Base-by-base conservation (phyloP, 768 basidiomycete genomes). In the Termitomyces eurrhizus region DNA sequence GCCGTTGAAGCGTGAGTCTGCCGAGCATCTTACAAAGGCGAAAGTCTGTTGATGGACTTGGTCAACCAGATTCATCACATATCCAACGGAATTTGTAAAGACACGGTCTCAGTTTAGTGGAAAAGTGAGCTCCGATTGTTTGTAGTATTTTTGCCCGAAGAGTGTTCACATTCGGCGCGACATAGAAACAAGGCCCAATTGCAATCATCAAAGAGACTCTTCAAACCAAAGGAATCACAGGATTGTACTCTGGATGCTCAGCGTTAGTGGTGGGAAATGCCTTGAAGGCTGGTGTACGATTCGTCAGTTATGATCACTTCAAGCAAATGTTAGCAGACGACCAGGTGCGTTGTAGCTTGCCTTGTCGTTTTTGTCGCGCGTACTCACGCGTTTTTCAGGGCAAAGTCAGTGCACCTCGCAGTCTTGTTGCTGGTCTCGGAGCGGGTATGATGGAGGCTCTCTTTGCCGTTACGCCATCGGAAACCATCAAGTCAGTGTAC, bases 391-490 rank as follows among this genome's bases (percentile, higher is more conserved):
- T 55, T 24, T 52, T 18, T 29, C 57, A 98, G 93, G 95, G 96
- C 14, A 95, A 95, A 81, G 86, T 98, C 45, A 90, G 85, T 61
- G 87, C 95, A 0, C 88, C 93, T 6, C 77, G 88, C 39, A 95
- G 93, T 75, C 80, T 98, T 36, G 68, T 93, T 50, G 90, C 91
- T 61, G 90, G 91, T 35, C 75, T 92, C 12, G 89, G 89, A 35
- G 96, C 96, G 2, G 96, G 96, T 4, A 85, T 94, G 86, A 89
- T 80, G 68, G 96, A 98, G 73, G 93, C 96, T 0, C 71, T 98
- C 24, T 85, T 98, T 58, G 96, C 96, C 2, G 96, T 99, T 3
- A 98, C 96, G 0, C 96, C 96, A 3, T 95, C 93, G 13, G 96
- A 99, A 73, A 98, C 96, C 0, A 97, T 98, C 80, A 99, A 99